Percentiles rank a stretch among this genome's conserved stretches.
phyloP scores from a whole-genome alignment of 257 asterid genomes.

The Cordia subcordata region DNA sequence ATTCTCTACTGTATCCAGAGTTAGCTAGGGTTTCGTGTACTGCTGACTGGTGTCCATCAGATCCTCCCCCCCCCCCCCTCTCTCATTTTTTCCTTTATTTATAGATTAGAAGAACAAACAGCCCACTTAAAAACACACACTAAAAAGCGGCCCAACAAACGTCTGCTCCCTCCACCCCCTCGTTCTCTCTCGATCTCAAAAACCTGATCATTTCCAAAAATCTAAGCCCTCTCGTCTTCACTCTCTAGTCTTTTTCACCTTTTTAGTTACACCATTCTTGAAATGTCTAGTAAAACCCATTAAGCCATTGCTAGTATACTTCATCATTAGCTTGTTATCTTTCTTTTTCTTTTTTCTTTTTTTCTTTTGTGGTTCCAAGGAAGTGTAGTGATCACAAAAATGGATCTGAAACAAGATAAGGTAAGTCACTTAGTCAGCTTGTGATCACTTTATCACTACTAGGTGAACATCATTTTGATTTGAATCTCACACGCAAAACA shows the following conservation, averaged over 20 bases:
- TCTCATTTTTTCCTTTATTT: constrained; percentile 14
- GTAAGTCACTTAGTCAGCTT: constrained; percentile 33
- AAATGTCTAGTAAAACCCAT: background rate
- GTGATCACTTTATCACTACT: no score
- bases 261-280: no score
- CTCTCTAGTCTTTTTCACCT: no score
- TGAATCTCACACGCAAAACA: background rate
- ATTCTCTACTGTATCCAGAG: constrained; percentile 6
- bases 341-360: no score
- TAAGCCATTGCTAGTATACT: background rate
- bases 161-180: background rate
- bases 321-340: background rate
- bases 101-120: constrained; percentile 26
- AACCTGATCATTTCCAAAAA: background rate
- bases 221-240: background rate
- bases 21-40: constrained; percentile 63
- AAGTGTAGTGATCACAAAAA: constrained; percentile 25
- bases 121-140: constrained; percentile 19
- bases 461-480: background rate
- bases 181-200: background rate
- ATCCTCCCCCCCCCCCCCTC: background rate
- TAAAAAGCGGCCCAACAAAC: constrained; percentile 19
- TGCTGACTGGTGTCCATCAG: constrained; percentile 27
- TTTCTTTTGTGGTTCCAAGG: no score
- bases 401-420: constrained; percentile 77